A percentile compares a stretch with the other conserved stretches of the same genome.
Evolutionary conservation across 441 rosid species (phyloP).

Genomic region (Aleurites moluccanus): DNA sequence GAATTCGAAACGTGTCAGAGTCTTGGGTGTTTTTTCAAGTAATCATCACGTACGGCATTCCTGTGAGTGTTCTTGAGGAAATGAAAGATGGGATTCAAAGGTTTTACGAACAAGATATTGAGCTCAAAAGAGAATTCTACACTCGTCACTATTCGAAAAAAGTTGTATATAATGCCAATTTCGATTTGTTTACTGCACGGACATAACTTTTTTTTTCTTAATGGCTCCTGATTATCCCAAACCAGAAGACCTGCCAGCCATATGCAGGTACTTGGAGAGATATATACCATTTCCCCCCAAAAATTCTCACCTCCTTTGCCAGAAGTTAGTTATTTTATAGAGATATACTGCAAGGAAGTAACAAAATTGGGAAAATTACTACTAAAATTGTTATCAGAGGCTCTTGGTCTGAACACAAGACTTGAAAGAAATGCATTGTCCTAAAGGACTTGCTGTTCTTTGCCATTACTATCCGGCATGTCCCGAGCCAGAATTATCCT

Average conservation of each 20-base stretch:
- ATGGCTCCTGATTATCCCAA: conserved; percentile 18
- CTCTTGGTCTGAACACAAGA: conserved; percentile 37
- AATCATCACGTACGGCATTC: conserved; percentile 14
- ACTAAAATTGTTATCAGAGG: conserved; percentile 47
- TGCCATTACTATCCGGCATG: conserved; percentile 52
- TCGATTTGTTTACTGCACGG: conserved; percentile 7
- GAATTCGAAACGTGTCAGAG: conserved; percentile 24
- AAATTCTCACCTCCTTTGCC: too few species aligned
- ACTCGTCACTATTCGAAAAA: background rate
- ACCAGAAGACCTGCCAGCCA: conserved; percentile 17
- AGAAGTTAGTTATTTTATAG: conserved; percentile 16
- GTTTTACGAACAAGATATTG: background rate
- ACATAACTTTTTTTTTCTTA: background rate
- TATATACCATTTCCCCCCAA: too few species aligned
- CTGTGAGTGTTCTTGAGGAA: background rate
- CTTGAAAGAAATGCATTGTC: conserved; percentile 28
- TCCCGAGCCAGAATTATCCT: conserved; percentile 44
- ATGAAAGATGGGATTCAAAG: background rate
- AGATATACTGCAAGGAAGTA: conserved; percentile 29
- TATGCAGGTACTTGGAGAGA: conserved; percentile 12
- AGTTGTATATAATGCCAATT: background rate
- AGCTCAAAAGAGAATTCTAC: background rate
- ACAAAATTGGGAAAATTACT: conserved; percentile 29
- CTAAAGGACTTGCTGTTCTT: conserved; percentile 24
- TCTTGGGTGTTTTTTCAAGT: conserved; percentile 22